Evolutionary conservation across 805 yeast genomes (phyloP).

Genomic region (Ogataea pilisensis): DNA sequence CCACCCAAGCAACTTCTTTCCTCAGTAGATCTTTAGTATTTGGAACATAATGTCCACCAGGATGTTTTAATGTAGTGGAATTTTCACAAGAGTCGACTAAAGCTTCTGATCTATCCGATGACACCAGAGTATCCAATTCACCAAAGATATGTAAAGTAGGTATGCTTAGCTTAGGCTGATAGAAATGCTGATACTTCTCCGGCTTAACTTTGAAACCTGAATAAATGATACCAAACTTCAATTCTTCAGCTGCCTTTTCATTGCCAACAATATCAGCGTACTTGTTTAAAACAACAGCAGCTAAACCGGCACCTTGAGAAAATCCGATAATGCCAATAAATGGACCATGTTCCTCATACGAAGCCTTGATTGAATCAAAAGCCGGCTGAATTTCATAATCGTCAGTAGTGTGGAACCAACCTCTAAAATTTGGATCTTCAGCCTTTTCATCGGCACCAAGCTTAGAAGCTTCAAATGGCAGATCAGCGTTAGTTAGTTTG

Average conservation of each 20-base stretch:
- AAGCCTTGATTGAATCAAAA: constrained; percentile 44
- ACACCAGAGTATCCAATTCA: constrained; percentile 81
- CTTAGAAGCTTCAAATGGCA: constrained; percentile 58
- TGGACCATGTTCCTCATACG: constrained; percentile 65
- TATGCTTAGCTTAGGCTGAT: constrained; percentile 24
- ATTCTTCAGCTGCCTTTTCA: constrained; percentile 38
- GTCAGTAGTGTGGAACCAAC: constrained; percentile 70
- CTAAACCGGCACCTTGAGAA: constrained; percentile 91
- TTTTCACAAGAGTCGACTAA: constrained; percentile 53
- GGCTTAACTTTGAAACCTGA: constrained; percentile 49
- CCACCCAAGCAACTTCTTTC: constrained; percentile 34
- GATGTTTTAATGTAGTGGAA: constrained; percentile 61
- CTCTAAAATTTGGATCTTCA: constrained; percentile 33
- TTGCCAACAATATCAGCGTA: constrained; percentile 47
- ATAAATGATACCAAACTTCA: constrained; percentile 73
- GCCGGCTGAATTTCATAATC: constrained; percentile 35
- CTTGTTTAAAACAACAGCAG: constrained; percentile 62
- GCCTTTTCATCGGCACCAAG: constrained; percentile 43
- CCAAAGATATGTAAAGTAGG: constrained; percentile 78
- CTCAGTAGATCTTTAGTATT: constrained; percentile 54
- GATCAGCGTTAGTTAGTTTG: constrained; percentile 57
- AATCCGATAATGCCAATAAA: constrained; percentile 88
- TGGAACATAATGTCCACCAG: constrained; percentile 97
- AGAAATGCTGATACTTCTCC: constrained; percentile 26
- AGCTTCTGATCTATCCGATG: constrained; percentile 61